These are phyloP conservation scores for Ajuga reptans DNA, from an alignment of 305 asterid species.

Conservation along the genomic window DNA sequence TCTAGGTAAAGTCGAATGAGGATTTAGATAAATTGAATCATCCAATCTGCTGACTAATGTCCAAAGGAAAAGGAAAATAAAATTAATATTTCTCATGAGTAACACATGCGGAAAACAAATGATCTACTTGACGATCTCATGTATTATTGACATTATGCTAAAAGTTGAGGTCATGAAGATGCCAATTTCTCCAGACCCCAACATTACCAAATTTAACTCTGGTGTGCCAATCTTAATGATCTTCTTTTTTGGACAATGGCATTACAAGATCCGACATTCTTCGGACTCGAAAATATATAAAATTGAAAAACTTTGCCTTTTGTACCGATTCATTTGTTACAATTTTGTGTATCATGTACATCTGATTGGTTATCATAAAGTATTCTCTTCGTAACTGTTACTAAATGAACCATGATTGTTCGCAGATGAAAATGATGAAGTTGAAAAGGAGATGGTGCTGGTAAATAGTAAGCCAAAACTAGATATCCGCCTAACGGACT, in stretches of 20 bases:
- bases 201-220: no score
- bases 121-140: background rate
- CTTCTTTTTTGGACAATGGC: no score
- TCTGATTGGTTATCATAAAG: slow-evolving; percentile 1
- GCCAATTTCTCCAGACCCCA: background rate
- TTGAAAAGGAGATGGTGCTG: slow-evolving; percentile 64
- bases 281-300: background rate
- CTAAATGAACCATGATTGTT: slow-evolving; percentile 15
- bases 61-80: background rate
- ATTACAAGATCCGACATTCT: no score
- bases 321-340: background rate
- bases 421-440: slow-evolving; percentile 69
- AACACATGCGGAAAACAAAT: background rate
- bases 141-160: background rate
- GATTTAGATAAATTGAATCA: background rate
- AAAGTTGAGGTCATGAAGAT: background rate
- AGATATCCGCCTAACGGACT: slow-evolving; percentile 75
- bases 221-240: no score
- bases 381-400: slow-evolving; percentile 2
- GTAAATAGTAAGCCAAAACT: slow-evolving; percentile 72
- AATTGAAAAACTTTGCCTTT: background rate
- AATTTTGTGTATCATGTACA: background rate
- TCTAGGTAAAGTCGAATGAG: background rate
- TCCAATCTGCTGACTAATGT: background rate
- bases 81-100: background rate